Evolutionary conservation across 805 yeast species (phyloP).

Genomic region (Wickerhamiella alocasiicola): DNA sequence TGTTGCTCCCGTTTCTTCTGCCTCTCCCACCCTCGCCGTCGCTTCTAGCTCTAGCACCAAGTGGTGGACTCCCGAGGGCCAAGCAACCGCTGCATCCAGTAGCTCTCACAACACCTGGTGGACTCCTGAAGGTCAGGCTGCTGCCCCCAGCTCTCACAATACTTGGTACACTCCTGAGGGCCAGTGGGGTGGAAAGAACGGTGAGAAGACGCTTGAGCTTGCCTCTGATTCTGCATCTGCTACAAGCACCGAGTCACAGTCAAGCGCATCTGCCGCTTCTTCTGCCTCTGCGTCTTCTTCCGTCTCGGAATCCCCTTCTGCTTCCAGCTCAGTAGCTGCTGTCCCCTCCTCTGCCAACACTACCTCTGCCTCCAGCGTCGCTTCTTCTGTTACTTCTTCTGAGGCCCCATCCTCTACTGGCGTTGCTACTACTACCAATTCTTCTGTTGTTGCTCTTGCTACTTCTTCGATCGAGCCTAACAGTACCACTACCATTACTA

Average conservation of each 20-base stretch:
- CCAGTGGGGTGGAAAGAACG: too few species aligned
- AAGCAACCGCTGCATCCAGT: too few species aligned
- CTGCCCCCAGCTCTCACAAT: too few species aligned
- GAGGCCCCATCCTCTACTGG: neutral
- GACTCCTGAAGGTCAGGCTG: too few species aligned
- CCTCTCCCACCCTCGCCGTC: neutral
- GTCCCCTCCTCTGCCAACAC: neutral
- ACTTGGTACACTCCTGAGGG: too few species aligned
- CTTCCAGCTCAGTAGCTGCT: neutral
- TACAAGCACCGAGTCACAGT: too few species aligned
- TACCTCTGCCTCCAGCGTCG: slow-evolving; percentile 3
- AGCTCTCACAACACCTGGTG: too few species aligned
- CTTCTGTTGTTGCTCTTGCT: slow-evolving; percentile 24
- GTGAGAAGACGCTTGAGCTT: too few species aligned
- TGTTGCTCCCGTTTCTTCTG: too few species aligned
- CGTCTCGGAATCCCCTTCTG: neutral
- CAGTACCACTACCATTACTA: neutral
- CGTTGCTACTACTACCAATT: neutral
- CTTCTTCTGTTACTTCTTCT: slow-evolving; percentile 9
- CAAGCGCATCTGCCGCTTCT: too few species aligned
- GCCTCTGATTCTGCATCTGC: too few species aligned
- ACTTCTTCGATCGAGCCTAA: neutral
- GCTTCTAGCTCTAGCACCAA: neutral
- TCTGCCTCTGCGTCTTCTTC: neutral
- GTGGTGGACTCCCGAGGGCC: too few species aligned